Conservation (phyloP, 768 basidiomycete genomes). For the Cytidiella melzeri region DNA sequence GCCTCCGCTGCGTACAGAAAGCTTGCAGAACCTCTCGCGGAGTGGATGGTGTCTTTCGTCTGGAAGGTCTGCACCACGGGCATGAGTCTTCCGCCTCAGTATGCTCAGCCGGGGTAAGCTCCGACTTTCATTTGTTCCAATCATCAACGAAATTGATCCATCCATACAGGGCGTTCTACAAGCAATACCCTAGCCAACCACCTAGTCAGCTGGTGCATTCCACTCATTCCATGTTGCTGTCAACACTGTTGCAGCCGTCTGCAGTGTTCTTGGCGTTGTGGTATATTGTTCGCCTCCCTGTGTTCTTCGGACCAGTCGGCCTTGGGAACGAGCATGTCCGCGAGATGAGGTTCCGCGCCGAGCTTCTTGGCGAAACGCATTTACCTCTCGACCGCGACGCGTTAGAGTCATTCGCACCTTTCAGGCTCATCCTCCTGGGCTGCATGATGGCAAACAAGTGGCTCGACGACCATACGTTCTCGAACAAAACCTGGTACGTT, state of each 20-base stretch:
- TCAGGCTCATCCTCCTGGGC: conserved; percentile 70
- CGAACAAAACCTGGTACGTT: conserved; percentile 80
- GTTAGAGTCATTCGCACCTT: conserved; percentile 56
- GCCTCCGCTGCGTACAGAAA: conserved; percentile 60
- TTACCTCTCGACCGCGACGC: conserved; percentile 39
- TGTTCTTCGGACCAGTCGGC: conserved; percentile 50
- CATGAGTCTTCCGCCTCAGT: conserved; percentile 47
- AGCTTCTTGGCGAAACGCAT: conserved; percentile 49
- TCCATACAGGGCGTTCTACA: conserved; percentile 20
- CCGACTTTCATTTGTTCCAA: neutral
- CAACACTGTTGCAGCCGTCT: conserved; percentile 77
- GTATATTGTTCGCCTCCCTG: conserved; percentile 76
- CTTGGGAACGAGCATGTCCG: conserved; percentile 49
- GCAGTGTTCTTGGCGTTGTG: conserved; percentile 73
- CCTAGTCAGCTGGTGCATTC: conserved; percentile 52
- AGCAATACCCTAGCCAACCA: conserved; percentile 39
- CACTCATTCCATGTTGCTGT: conserved; percentile 68
- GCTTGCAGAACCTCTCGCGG: conserved; percentile 69
- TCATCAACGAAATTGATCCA: neutral
- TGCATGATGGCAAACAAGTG: conserved; percentile 88
- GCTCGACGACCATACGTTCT: conserved; percentile 85
- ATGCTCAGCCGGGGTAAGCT: conserved; percentile 53
- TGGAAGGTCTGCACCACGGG: conserved; percentile 82
- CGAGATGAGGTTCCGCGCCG: conserved; percentile 57
- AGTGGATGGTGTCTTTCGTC: conserved; percentile 73